Percentiles rank a stretch among this genome's conserved stretches.
These are phyloP conservation scores for Prunus yedoensis DNA, from an alignment of 331 rosid genomes.

Conservation along the genomic window DNA sequence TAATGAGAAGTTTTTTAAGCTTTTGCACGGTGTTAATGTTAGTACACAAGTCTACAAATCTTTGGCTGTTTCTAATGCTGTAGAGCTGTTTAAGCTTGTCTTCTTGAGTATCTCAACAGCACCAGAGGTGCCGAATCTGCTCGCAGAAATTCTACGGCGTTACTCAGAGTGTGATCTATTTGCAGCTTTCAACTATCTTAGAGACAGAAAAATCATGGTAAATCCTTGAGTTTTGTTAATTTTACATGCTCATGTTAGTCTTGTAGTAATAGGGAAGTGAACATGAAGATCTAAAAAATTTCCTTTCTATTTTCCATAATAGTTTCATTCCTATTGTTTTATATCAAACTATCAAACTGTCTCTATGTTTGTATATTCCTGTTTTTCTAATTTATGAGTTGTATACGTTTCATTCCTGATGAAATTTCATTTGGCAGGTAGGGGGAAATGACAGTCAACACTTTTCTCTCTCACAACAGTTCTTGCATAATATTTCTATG, in stretches of 20 bases:
- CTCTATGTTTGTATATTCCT: not conserved
- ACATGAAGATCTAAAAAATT: not conserved
- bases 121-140: slow-evolving; percentile 62
- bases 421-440: slow-evolving; percentile 48
- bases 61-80: slow-evolving; percentile 89
- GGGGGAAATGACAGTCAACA: slow-evolving; percentile 68
- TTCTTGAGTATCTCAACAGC: slow-evolving; percentile 77
- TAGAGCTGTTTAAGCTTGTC: slow-evolving; percentile 96
- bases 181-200: slow-evolving; percentile 93
- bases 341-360: not conserved
- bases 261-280: not conserved
- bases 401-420: not conserved
- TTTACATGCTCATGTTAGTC: not conserved
- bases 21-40: slow-evolving; percentile 51
- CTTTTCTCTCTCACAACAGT: slow-evolving; percentile 76
- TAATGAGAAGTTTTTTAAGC: slow-evolving; percentile 56
- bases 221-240: slow-evolving; percentile 10
- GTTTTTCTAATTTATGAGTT: not conserved
- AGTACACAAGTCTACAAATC: slow-evolving; percentile 67
- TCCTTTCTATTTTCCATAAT: not conserved
- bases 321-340: not conserved
- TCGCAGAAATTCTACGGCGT: slow-evolving; percentile 76
- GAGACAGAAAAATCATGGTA: slow-evolving; percentile 84
- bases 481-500: slow-evolving; percentile 69
- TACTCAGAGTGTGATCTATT: slow-evolving; percentile 90